phyloP scores from a whole-genome alignment of 345 rosid genomes.

The Hibiscus mutabilis region DNA sequence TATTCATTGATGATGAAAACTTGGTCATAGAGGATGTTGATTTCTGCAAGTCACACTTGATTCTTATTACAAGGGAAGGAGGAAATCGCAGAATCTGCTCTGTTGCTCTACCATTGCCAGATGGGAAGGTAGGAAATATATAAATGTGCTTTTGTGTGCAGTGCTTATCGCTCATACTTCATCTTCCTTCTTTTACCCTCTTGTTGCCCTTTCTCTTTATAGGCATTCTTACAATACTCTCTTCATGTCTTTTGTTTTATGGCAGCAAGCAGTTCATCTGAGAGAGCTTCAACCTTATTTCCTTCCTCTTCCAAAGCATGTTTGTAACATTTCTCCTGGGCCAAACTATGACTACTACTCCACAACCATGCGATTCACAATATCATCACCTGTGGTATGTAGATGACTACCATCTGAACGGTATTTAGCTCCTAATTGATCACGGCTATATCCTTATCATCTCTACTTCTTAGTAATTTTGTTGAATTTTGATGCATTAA shows the following conservation, averaged over 20 bases:
- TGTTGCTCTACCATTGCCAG: slow-evolving; percentile 59
- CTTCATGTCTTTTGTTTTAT: slow-evolving; percentile 9
- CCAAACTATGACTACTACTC: slow-evolving; percentile 81
- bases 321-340: slow-evolving; percentile 70
- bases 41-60: slow-evolving; percentile 69
- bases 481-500: not conserved
- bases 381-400: slow-evolving; percentile 92
- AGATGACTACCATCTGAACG: slow-evolving; percentile 1
- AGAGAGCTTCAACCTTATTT: slow-evolving; percentile 60
- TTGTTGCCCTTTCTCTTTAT: not conserved
- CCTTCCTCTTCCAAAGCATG: slow-evolving; percentile 78
- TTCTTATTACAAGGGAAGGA: slow-evolving; percentile 52
- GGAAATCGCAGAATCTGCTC: slow-evolving; percentile 54
- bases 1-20: slow-evolving; percentile 47
- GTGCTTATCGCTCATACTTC: not conserved
- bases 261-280: slow-evolving; percentile 47
- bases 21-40: slow-evolving; percentile 73
- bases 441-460: not conserved
- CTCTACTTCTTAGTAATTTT: not conserved
- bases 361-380: slow-evolving; percentile 70
- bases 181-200: not conserved
- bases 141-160: not conserved
- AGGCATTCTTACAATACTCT: slow-evolving; percentile 5
- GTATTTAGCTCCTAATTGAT: not conserved
- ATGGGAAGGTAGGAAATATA: slow-evolving; percentile 41